A percentile compares a stretch with the other conserved stretches of the same genome.
Conservation (phyloP, 495 filamentous ascomycete species). For the Evernia prunastri region DNA sequence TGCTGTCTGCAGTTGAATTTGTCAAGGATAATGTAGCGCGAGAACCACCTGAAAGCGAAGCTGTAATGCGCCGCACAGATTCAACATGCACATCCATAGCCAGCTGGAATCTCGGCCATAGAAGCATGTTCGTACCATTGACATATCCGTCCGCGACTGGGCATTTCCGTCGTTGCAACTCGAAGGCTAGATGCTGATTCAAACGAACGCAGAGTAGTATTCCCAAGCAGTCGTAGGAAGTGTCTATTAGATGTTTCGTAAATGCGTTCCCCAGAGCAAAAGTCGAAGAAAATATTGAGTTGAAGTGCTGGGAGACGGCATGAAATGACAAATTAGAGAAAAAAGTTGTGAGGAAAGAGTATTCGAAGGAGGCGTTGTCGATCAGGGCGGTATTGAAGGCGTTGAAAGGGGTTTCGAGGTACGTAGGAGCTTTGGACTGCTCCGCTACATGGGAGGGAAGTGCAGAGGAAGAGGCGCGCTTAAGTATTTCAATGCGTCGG, state of each 20-base stretch:
- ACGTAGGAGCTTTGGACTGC: slow-evolving; percentile 76
- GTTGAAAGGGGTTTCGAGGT: slow-evolving; percentile 82
- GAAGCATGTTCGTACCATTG: slow-evolving; percentile 88
- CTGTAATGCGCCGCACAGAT: slow-evolving; percentile 59
- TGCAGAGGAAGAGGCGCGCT: slow-evolving; percentile 60
- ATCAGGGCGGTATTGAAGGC: slow-evolving; percentile 91
- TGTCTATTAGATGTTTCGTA: slow-evolving; percentile 68
- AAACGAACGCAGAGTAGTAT: slow-evolving; percentile 84
- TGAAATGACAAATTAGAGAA: slow-evolving; percentile 55
- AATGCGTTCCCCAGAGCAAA: slow-evolving; percentile 71
- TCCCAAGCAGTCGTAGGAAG: slow-evolving; percentile 76
- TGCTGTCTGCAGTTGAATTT: slow-evolving; percentile 48
- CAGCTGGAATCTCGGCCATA: slow-evolving; percentile 92
- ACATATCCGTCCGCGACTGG: slow-evolving; percentile 86
- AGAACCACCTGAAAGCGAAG: slow-evolving; percentile 37
- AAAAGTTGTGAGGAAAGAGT: slow-evolving; percentile 85
- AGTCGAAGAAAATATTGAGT: slow-evolving; percentile 75
- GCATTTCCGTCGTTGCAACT: slow-evolving; percentile 83
- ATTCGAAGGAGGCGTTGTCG: slow-evolving; percentile 92
- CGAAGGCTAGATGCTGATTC: slow-evolving; percentile 88
- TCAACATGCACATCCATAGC: slow-evolving; percentile 92
- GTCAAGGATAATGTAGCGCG: slow-evolving; percentile 52
- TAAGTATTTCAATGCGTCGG: slow-evolving; percentile 72
- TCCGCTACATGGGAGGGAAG: slow-evolving; percentile 78
- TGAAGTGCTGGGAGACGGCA: slow-evolving; percentile 58